Evolutionary conservation across 148 eudicot genomes (phyloP).

Genomic region (Vaccinium vitisidaea): DNA sequence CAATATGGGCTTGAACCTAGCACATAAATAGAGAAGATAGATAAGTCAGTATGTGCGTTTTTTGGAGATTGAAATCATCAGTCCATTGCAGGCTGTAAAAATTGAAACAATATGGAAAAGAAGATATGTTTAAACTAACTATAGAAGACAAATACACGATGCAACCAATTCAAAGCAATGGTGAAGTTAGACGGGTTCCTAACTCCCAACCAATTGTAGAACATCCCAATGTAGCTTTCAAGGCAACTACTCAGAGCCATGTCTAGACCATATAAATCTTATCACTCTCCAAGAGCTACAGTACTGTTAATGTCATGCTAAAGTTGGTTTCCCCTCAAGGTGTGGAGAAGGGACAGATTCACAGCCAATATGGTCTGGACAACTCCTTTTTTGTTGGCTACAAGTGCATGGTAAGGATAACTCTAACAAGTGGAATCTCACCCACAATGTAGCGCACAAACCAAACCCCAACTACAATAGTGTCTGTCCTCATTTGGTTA

Average conservation of each 20-base stretch:
- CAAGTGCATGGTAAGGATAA: background rate
- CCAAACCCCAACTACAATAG: background rate
- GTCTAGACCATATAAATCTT: background rate
- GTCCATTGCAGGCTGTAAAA: background rate
- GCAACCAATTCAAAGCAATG: background rate
- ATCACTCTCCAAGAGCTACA: background rate
- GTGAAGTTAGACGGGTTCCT: background rate
- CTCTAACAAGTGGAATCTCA: background rate
- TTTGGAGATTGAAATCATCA: background rate
- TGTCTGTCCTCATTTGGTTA: background rate
- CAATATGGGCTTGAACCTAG: constrained; percentile 75
- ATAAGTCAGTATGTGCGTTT: background rate
- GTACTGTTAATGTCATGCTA: background rate
- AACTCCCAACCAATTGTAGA: background rate
- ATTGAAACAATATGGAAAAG: background rate
- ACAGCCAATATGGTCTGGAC: background rate
- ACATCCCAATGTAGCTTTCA: background rate
- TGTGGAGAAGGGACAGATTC: background rate
- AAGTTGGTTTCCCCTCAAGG: background rate
- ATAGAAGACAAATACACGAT: background rate
- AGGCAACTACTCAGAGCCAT: background rate
- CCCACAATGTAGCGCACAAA: background rate
- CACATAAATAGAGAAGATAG: background rate
- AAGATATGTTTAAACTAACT: background rate
- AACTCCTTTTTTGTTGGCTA: background rate